Conservation (phyloP, 306 rosid species). For the Rubus parviflorus region DNA sequence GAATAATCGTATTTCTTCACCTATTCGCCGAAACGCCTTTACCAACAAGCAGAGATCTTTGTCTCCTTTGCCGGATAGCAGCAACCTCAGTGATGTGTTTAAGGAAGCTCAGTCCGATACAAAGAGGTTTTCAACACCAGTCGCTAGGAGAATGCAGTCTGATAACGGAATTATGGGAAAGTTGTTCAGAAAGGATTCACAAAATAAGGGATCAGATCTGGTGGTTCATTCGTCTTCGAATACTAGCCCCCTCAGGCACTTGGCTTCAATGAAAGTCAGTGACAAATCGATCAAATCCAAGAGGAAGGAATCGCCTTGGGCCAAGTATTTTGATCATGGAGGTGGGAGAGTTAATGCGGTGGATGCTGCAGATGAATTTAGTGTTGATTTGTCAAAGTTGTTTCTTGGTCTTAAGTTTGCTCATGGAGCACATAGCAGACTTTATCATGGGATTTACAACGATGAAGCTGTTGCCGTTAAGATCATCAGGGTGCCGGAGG, state of each 20-base stretch:
- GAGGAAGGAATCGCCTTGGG: conserved; percentile 68
- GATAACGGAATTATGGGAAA: conserved; percentile 49
- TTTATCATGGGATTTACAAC: conserved; percentile 83
- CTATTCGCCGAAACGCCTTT: conserved; percentile 20
- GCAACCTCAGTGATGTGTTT: conserved; percentile 50
- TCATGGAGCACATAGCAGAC: conserved; percentile 95
- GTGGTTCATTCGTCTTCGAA: conserved; percentile 2
- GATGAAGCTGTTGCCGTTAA: conserved; percentile 81
- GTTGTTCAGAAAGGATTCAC: conserved; percentile 39
- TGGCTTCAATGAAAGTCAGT: conserved; percentile 38
- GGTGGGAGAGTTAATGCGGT: conserved; percentile 75
- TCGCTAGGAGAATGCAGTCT: conserved; percentile 48
- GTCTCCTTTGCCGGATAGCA: conserved; percentile 64
- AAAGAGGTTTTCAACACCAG: conserved; percentile 77
- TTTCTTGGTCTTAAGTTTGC: conserved; percentile 87
- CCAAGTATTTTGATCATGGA: conserved; percentile 63
- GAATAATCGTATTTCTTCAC: conserved; percentile 3
- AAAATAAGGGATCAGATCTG: conserved; percentile 26
- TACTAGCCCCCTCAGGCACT: conserved; percentile 46
- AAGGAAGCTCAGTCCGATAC: conserved; percentile 65
- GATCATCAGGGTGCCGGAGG: conserved; percentile 74
- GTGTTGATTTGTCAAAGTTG: conserved; percentile 73
- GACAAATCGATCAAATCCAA: conserved; percentile 48
- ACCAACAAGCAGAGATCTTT: conserved; percentile 65
- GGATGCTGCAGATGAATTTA: conserved; percentile 73